These are phyloP conservation scores for Tillandsia fasciculata DNA, from an alignment of 176 grass and related monocot species.

Conservation along the genomic window DNA sequence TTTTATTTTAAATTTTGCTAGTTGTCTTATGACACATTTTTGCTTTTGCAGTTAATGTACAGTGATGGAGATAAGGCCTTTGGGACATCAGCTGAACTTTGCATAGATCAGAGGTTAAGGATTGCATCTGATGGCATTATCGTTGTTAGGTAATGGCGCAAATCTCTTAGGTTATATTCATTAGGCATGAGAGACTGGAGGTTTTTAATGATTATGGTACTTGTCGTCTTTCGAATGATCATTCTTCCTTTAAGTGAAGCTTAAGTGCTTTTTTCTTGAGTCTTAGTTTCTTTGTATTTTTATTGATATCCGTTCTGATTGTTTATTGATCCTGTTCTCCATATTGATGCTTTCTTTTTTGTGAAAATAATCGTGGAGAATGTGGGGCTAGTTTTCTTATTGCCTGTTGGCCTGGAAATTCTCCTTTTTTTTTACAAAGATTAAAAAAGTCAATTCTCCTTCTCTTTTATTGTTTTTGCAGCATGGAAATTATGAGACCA, in stretches of 20 bases:
- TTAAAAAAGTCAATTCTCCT: background rate
- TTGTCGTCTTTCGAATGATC: too few species aligned
- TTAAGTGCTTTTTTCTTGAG: too few species aligned
- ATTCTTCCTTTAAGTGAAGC: too few species aligned
- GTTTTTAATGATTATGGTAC: background rate
- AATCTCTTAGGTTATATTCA: background rate
- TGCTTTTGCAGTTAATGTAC: slow-evolving; percentile 79
- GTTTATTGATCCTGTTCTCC: too few species aligned
- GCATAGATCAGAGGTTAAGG: slow-evolving; percentile 84
- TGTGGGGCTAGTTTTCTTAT: too few species aligned
- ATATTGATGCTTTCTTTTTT: too few species aligned
- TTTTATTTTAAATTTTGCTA: slow-evolving; percentile 18
- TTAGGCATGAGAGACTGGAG: background rate
- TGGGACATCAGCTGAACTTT: slow-evolving; percentile 85
- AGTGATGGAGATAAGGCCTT: slow-evolving; percentile 95
- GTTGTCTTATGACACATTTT: slow-evolving; percentile 20
- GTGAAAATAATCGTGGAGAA: too few species aligned
- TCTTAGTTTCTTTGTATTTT: too few species aligned
- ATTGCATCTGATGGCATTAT: slow-evolving; percentile 93
- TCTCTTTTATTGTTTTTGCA: slow-evolving; percentile 23
- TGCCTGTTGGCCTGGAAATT: background rate
- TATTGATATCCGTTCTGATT: too few species aligned
- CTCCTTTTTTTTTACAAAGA: background rate
- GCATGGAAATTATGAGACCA: slow-evolving; percentile 89
- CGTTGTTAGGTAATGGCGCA: slow-evolving; percentile 59